These are phyloP conservation scores for Microbotryum scabiosae DNA, from an alignment of 1,284 basidiomycete species.

Conservation along the genomic window DNA sequence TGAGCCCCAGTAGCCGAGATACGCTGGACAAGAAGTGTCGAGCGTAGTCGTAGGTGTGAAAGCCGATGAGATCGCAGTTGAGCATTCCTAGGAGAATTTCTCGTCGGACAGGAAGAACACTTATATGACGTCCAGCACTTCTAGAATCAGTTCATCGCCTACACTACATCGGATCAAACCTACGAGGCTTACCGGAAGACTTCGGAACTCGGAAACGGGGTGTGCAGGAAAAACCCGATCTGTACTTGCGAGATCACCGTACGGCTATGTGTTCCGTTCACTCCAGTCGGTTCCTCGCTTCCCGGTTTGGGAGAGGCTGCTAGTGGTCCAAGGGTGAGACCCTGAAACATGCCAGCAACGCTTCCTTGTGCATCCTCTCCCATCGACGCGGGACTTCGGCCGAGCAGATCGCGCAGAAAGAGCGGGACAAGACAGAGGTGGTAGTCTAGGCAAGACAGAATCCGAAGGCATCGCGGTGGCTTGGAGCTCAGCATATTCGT, in stretches of 20 bases:
- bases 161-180: neutral
- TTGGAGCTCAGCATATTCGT: neutral
- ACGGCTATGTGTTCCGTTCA: conserved; percentile 33
- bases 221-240: conserved; percentile 98
- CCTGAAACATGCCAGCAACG: conserved; percentile 47
- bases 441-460: conserved; percentile 33
- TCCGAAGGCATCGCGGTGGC: neutral
- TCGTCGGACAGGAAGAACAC: conserved; percentile 89
- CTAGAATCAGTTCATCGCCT: neutral
- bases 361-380: conserved; percentile 55
- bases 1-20: conserved; percentile 88
- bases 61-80: conserved; percentile 93
- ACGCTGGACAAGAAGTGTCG: conserved; percentile 98
- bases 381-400: conserved; percentile 48
- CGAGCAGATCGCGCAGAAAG: conserved; percentile 79
- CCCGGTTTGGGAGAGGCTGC: neutral
- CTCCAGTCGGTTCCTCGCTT: conserved; percentile 45
- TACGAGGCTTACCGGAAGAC: conserved; percentile 75
- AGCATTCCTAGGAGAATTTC: conserved; percentile 93
- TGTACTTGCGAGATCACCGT: conserved; percentile 49
- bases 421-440: conserved; percentile 88
- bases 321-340: conserved; percentile 40
- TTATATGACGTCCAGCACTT: conserved; percentile 37
- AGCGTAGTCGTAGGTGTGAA: conserved; percentile 99
- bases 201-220: conserved; percentile 94